phyloP scores from a whole-genome alignment of 441 rosid species.

The Arabidopsis lyrata region DNA sequence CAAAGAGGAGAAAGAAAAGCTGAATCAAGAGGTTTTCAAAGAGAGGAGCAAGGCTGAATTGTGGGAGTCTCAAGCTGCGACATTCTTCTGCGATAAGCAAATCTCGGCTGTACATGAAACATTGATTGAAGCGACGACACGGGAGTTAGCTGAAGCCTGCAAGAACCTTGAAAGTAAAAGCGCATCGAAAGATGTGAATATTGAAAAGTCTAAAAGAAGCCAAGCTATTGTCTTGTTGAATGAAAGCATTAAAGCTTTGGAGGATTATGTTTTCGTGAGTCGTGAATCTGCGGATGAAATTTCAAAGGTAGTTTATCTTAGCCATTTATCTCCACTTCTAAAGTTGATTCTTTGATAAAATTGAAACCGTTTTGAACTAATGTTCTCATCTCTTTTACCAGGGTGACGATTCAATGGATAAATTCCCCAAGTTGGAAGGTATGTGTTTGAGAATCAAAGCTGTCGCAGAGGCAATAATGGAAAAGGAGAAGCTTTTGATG shows the following conservation, averaged over 20 bases:
- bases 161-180: conserved; percentile 50
- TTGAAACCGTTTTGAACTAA: not conserved
- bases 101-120: conserved; percentile 57
- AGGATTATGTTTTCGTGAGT: conserved; percentile 50
- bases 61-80: conserved; percentile 67
- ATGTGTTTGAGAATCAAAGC: conserved; percentile 66
- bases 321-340: not conserved
- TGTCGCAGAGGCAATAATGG: conserved; percentile 61
- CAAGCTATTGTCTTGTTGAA: conserved; percentile 64
- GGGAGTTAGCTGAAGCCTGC: conserved; percentile 60
- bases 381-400: conserved; percentile 41
- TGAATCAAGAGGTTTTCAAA: conserved; percentile 56
- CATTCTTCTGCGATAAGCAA: conserved; percentile 60
- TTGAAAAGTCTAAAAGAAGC: conserved; percentile 63
- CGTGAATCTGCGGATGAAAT: conserved; percentile 38
- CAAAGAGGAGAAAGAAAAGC: conserved; percentile 47
- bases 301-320: conserved; percentile 55
- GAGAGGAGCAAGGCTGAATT: conserved; percentile 53
- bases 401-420: conserved; percentile 48
- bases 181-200: conserved; percentile 53
- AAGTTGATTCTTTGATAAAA: not conserved
- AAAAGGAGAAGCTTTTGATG: conserved; percentile 48
- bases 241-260: conserved; percentile 69
- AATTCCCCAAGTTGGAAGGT: conserved; percentile 57
- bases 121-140: conserved; percentile 60